These are phyloP conservation scores for Phytophthora sp. DNA, from an alignment of 352 stramenopile genomes.

Conservation along the genomic window DNA sequence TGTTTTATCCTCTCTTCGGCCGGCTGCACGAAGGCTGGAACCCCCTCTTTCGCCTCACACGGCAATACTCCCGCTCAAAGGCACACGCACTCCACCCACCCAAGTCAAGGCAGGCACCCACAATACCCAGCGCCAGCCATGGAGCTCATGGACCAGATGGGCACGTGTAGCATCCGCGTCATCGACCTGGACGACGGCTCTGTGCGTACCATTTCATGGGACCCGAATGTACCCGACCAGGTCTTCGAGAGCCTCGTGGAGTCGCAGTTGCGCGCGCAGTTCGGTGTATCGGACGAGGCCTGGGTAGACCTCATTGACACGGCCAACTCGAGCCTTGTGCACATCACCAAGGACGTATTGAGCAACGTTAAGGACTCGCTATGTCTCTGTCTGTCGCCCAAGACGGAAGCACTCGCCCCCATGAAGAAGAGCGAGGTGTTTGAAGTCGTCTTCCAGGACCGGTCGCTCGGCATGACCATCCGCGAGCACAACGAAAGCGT, in stretches of 20 bases:
- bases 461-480: slow-evolving; percentile 83
- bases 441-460: slow-evolving; percentile 76
- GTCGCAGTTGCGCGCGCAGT: slow-evolving; percentile 71
- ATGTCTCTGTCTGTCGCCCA: slow-evolving; percentile 83
- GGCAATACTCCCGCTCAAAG: slow-evolving; percentile 13
- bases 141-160: slow-evolving; percentile 39
- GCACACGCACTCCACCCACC: too few species aligned
- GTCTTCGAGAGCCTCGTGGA: slow-evolving; percentile 84
- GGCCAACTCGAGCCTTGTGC: slow-evolving; percentile 79
- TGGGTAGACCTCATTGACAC: slow-evolving; percentile 89
- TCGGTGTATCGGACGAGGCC: slow-evolving; percentile 84
- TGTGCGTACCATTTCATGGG: slow-evolving; percentile 76
- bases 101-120: slow-evolving; percentile 3
- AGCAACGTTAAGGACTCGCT: slow-evolving; percentile 58
- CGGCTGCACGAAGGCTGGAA: slow-evolving; percentile 11
- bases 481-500: slow-evolving; percentile 85
- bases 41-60: slow-evolving; percentile 24
- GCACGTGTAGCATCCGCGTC: slow-evolving; percentile 68
- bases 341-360: slow-evolving; percentile 83
- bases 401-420: slow-evolving; percentile 80
- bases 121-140: slow-evolving; percentile 9
- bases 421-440: slow-evolving; percentile 86
- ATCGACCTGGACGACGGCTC: slow-evolving; percentile 89
- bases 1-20: slow-evolving; percentile 8
- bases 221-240: slow-evolving; percentile 81